Percentiles rank a stretch among this genome's conserved stretches.
These are phyloP conservation scores for Russula sp. DNA, from an alignment of 768 basidiomycete species.

Conservation along the genomic window DNA sequence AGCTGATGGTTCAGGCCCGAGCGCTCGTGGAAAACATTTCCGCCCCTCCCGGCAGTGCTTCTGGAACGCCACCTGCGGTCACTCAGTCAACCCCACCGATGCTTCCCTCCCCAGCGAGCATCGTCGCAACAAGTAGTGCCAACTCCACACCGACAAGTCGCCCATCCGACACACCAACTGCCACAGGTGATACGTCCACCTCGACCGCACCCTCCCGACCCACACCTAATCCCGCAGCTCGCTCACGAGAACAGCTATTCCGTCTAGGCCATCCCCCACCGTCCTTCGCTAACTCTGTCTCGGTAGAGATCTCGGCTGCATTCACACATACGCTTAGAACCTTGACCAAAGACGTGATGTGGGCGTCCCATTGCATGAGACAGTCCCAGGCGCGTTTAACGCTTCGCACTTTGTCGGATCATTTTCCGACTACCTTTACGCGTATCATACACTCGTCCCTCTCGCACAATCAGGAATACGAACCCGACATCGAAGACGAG, in stretches of 20 bases:
- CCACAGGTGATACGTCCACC: slow-evolving; percentile 24
- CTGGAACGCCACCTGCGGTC: slow-evolving; percentile 21
- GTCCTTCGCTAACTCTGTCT: slow-evolving; percentile 25
- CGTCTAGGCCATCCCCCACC: slow-evolving; percentile 24
- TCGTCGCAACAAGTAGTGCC: slow-evolving; percentile 59
- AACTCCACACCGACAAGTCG: slow-evolving; percentile 71
- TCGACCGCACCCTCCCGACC: slow-evolving; percentile 26
- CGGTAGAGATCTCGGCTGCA: slow-evolving; percentile 23
- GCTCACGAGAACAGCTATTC: slow-evolving; percentile 25
- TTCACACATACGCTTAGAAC: slow-evolving; percentile 31
- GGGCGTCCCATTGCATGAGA: slow-evolving; percentile 21
- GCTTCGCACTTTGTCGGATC: slow-evolving; percentile 58
- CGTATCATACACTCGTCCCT: slow-evolving; percentile 65
- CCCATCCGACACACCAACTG: slow-evolving; percentile 50
- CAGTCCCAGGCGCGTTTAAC: slow-evolving; percentile 46
- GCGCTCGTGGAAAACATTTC: slow-evolving; percentile 25
- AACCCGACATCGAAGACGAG: slow-evolving; percentile 79
- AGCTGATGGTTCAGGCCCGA: slow-evolving; percentile 23
- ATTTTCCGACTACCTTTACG: slow-evolving; percentile 71
- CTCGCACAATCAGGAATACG: slow-evolving; percentile 60
- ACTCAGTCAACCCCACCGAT: slow-evolving; percentile 50
- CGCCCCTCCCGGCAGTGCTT: slow-evolving; percentile 15
- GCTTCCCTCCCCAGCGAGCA: slow-evolving; percentile 75
- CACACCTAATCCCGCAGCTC: slow-evolving; percentile 26
- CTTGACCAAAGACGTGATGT: slow-evolving; percentile 40